Evolutionary conservation across 495 filamentous ascomycete genomes (phyloP).

Genomic region (Lasiosphaeria hispida): DNA sequence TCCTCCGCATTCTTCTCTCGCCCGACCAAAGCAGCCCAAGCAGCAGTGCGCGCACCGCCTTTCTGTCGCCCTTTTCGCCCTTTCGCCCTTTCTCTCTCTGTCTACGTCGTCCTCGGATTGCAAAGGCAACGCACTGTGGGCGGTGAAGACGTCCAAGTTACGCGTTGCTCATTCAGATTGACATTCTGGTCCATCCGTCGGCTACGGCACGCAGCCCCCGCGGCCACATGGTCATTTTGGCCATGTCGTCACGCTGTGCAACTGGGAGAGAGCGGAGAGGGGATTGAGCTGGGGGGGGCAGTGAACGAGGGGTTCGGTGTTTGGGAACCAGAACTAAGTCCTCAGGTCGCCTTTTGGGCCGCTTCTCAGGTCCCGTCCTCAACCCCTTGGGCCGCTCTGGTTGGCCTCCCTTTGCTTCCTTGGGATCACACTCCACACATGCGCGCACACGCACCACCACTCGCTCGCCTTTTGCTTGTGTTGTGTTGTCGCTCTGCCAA

Average conservation of each 20-base stretch:
- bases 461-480: background rate
- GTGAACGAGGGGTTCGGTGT: slow-evolving; percentile 2
- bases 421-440: background rate
- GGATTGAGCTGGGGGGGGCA: background rate
- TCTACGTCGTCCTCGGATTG: too few relatives aligned
- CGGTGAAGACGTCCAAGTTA: background rate
- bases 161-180: background rate
- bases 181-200: background rate
- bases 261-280: background rate
- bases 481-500: background rate
- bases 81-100: too few relatives aligned
- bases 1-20: background rate
- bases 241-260: slow-evolving; percentile 1
- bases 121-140: background rate
- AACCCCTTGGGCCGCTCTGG: background rate
- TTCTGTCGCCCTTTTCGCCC: background rate
- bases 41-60: background rate
- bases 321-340: too few relatives aligned
- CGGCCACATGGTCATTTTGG: slow-evolving; percentile 2
- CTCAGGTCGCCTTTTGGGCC: background rate
- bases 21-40: too few relatives aligned
- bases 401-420: slow-evolving; percentile 6
- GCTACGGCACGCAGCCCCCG: background rate
- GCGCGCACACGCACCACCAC: background rate
- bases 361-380: background rate